Base-by-base conservation (phyloP, 768 basidiomycete species). In the Pholiota molesta region DNA sequence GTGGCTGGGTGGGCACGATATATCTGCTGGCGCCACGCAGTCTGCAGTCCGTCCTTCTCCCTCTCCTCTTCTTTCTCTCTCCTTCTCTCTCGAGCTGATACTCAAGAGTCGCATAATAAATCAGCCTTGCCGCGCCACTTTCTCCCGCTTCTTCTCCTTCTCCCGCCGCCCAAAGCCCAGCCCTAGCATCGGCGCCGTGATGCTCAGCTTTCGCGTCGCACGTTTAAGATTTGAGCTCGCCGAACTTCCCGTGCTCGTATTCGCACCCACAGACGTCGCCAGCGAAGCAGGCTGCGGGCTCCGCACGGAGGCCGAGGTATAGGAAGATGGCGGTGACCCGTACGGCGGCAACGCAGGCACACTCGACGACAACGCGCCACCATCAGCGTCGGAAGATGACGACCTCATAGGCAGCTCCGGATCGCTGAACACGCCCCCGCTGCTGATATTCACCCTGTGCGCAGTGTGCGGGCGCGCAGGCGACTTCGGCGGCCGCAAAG, bases 191-290 rank as follows among this genome's bases (percentile, higher is more conserved):
- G 87, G 85, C 54, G 83, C 80, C 23, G 82, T 82, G 60, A 92
- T 71, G 71, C 91, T 92, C 74, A 92, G 73, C 76, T 92, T 92
- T 59, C 89, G 79, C 68, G 77, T 81, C 62, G 84, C 77, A 44
- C 77, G 75, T 68, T 62, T 66, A 14, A 68, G 23, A 53, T 65
- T 68, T 35, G 63, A 66, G 52, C 57, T 66, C 16, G 63, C 53
- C n/a, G 68, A 68, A 14, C 69, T 72, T 26, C 66, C 66, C 14
- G 66, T 57, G 56, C 71, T 70, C 33, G 52, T 52, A 56, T 73
- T 71, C 16, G 51, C 65, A 23, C 69, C 68, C 11, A 65, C 55
- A 14, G 71, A 66, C 6, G 67, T 31, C 13, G 69, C 66, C 39
- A 72, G 28, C 11, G 71, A 68, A 8, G 62, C 33, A 2, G 69